Base-by-base conservation (phyloP, 306 rosid species). In the Fragaria nilgerrensis region DNA sequence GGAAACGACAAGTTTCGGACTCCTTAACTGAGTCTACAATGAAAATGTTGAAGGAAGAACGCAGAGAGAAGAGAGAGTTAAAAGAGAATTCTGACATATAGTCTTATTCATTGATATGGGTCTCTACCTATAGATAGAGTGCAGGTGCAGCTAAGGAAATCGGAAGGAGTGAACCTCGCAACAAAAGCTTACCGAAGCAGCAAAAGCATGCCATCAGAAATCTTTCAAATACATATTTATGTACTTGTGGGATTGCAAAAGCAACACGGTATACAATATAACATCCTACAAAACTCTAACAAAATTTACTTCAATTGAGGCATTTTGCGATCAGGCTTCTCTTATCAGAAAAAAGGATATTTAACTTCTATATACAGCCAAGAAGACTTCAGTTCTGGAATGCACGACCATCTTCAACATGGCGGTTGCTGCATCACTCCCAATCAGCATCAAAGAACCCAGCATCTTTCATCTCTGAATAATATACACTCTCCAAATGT, bases 401-500 rank as follows among this genome's bases (percentile, higher is more conserved):
- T 16, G 37, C 72, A 4, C 44, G 47, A 39, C 37, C 67, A 36
- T 37, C 50, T 64, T 62, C 66, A 7, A n/a, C 22, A 55, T 15
- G 73, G 73, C 7, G 47, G 62, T 68, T 39, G 49, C 55, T 61
- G 53, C 79, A 66, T 90, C 86, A 89, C 58, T 94, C 90, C 98
- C 98, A 94, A 76, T 87, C 95, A 9, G 90, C 78, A 81, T 92
- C 97, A 36, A 92, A 94, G 87, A 92, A 94, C 74, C 98, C 96
- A 37, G 98, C 95, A 82, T 94, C 98, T 88, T 92, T 94, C 98
- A 94, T 94, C 81, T 94, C 97, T 19, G 97, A 94, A 82, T 94
- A 94, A 81, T 94, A 90, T 29, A 88, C 91, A 80, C 88, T 90
- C 75, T 94, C 98, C 88, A 94, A 88, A 68, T 85, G 88, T 87